These are phyloP conservation scores for Rhizopogon salebrosus DNA, from an alignment of 768 basidiomycete genomes.

Conservation along the genomic window DNA sequence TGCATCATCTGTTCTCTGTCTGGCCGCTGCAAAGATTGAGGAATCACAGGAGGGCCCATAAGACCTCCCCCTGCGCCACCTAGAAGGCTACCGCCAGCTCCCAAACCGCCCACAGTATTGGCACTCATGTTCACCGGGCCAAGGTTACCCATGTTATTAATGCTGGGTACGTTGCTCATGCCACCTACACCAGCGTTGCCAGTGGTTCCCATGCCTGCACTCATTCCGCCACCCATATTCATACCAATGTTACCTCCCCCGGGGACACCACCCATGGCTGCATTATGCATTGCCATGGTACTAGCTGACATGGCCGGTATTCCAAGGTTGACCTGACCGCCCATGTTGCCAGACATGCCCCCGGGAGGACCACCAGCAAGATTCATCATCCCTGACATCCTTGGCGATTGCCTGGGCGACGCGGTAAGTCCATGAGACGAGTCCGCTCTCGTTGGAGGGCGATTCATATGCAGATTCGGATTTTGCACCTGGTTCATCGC, in stretches of 20 bases:
- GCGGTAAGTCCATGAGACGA: constrained; percentile 19
- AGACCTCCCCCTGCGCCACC: constrained; percentile 27
- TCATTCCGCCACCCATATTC: constrained; percentile 10
- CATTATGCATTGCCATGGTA: constrained; percentile 13
- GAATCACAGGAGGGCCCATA: constrained; percentile 36
- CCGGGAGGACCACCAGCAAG: constrained; percentile 1
- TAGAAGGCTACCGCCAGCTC: constrained; percentile 18
- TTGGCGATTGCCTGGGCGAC: constrained; percentile 26
- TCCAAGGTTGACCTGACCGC: constrained; percentile 2
- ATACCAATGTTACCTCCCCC: not conserved
- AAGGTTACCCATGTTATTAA: constrained; percentile 14
- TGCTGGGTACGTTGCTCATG: constrained; percentile 9
- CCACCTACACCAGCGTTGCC: constrained; percentile 10
- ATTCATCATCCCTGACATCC: constrained; percentile 7
- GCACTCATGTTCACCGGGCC: constrained; percentile 17
- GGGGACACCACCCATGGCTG: constrained; percentile 8
- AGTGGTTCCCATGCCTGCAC: constrained; percentile 13
- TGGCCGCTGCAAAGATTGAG: constrained; percentile 20
- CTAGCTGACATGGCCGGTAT: constrained; percentile 9
- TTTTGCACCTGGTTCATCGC: not conserved
- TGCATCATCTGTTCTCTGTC: constrained; percentile 22
- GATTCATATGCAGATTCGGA: constrained; percentile 13
- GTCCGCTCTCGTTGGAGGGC: constrained; percentile 24
- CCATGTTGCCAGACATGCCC: constrained; percentile 6
- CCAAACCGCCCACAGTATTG: constrained; percentile 12